Evolutionary conservation across 2,329 filamentous ascomycete species (phyloP), one percentile per base, ranked within the genome.

Genomic region (Colletotrichum acutatum): DNA sequence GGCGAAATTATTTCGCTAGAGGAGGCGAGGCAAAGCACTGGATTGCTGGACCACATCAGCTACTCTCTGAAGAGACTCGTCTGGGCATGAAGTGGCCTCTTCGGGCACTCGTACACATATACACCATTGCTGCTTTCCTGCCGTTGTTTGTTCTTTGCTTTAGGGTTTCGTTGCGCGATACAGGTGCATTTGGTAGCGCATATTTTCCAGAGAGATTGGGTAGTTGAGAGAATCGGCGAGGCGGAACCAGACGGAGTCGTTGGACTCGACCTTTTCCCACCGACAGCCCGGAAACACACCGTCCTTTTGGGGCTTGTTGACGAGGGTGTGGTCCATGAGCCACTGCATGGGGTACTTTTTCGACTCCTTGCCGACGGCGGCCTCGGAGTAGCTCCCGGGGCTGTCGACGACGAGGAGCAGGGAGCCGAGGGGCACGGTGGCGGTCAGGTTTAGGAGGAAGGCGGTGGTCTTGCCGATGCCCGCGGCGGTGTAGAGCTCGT

Each of bases 11-110:
- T 99, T 65, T 94, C 92, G 28, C 81, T 97, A 66, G 91, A 90
- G 2, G 95, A 98, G 79, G 97, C 97, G 69, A 96, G 90, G 87
- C 93, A 90, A 85, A 95, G 92, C 74, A 98, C 96, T 0, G 94
- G 95, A 0, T 87, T 97, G 77, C 82, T 98, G 65, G 96, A 98
- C 83, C 92, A 96, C 80, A 83, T 97, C 78, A 94, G 95, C 1
- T 95, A 98, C 85, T 93, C 93, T 72, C 88, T 98, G 78, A 98
- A 98, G 89, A 97, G 94, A 86, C 84, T 98, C 80, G 95, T 99
- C 14, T 98, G 97, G 97, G 89, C 89, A 60, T 88, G 78, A 75
- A 66, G 56, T 32, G 22, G 8, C 52, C 19, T 7, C 2, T n/a
- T 24, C 24, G 16, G 61, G 28, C 19, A 16, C 53, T 37, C 42